Base-by-base conservation (phyloP, 1,139 yeast genomes). In the Debaryomyces nepalensis region DNA sequence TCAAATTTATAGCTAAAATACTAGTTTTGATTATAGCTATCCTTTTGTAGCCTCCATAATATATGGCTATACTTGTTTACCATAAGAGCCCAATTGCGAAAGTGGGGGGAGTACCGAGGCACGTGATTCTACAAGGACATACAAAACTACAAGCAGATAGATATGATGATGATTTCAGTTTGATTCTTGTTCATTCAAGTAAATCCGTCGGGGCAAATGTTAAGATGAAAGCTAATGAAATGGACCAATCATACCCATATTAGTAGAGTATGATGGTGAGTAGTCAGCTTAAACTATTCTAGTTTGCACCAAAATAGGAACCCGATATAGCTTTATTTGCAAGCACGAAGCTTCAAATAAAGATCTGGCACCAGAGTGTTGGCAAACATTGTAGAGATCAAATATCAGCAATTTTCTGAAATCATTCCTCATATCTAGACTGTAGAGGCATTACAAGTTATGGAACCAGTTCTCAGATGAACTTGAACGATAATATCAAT, bases 291-390 rank as follows among this genome's bases (percentile, higher is more conserved):
- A 56, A 54, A 47, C 78, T 61, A 51, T 73, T 89, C 93, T 89
- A 70, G 97, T 87, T 89, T 87, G 95, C 95, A 71, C 88, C 87
- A 81, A 87, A 89, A 89, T 88, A 86, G 96, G 95, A 84, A 80
- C 87, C 83, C 77, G 79, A 77, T 82, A 85, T 73, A 62, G 82
- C 60, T 59, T 53, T 49, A 46, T 41, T 51, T 42, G 38, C 39
- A 26, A 42, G 44, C 37, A 39, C 36, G 39, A 38, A 18, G 43
- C 41, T 39, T 42, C 37, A 40, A 42, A 41, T 44, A 49, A 61
- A 54, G 68, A 80, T 73, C 70, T 75, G 82, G 87, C 87, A 83
- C 95, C 96, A 85, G 95, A 87, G 95, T 87, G 95, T 86, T 82
- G 85, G 90, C 93, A 87, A 87, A 82, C 89, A 69, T 11, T 11